phyloP scores from a whole-genome alignment of 2,329 filamentous ascomycete genomes.

The Colletotrichum acutatum region DNA sequence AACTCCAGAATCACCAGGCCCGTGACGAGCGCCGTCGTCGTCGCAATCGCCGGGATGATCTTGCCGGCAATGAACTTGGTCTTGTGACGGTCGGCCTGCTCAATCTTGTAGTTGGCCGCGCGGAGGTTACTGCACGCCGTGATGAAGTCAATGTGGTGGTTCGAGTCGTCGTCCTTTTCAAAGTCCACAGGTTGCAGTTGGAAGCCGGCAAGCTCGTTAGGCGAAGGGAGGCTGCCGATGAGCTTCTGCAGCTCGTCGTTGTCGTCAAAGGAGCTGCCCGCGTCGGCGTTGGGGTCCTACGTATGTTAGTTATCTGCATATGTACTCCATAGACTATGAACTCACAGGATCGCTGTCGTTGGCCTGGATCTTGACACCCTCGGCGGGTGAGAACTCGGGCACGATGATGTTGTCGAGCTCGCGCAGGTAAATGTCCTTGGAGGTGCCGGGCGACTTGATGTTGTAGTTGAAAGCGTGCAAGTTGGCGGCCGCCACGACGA shows the following conservation, averaged over 20 bases:
- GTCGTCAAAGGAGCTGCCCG: constrained; percentile 71
- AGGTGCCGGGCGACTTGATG: constrained; percentile 84
- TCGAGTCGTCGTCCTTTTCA: constrained; percentile 98
- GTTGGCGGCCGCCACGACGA: constrained; percentile 88
- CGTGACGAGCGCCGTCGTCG: constrained; percentile 94
- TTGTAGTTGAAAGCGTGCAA: constrained; percentile 98
- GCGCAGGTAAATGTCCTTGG: constrained; percentile 78
- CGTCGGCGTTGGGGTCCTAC: constrained; percentile 82
- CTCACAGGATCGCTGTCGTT: constrained; percentile 89
- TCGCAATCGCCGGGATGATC: constrained; percentile 98
- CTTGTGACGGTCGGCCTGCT: constrained; percentile 92
- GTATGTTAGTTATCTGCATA: constrained; percentile 38
- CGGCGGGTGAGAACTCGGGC: constrained; percentile 91
- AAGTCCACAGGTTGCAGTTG: constrained; percentile 94
- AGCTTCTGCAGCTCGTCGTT: constrained; percentile 80
- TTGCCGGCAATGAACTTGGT: constrained; percentile 99
- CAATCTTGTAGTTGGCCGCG: constrained; percentile 98
- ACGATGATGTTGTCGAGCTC: constrained; percentile 94
- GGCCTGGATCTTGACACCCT: constrained; percentile 95
- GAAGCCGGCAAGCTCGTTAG: constrained; percentile 86
- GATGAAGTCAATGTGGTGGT: constrained; percentile 99
- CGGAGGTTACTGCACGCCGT: constrained; percentile 96
- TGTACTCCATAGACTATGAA: constrained; percentile 28
- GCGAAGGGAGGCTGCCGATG: constrained; percentile 76
- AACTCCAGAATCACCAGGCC: constrained; percentile 92